A percentile compares a stretch with the other conserved stretches of the same genome.
phyloP scores from a whole-genome alignment of 176 grass and related monocot species.

The Zea mays region DNA sequence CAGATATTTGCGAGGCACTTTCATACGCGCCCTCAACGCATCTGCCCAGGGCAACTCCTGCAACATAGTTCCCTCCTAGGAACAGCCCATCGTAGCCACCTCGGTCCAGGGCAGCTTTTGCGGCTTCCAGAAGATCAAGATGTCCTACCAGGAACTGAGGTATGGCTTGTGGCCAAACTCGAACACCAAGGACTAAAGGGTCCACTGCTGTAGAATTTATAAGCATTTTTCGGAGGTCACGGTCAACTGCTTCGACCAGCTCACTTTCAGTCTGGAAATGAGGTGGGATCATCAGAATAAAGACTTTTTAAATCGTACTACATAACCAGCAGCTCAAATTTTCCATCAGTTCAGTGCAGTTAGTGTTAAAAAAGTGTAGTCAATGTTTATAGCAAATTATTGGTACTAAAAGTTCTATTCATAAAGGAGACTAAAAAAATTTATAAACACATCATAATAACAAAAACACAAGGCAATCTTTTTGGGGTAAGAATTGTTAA shows the following conservation, averaged over 20 bases:
- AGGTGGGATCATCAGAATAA: constrained; percentile 8
- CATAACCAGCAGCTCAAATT: constrained; percentile 1
- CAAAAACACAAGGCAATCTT: constrained; percentile 1
- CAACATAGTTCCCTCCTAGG: constrained; percentile 87
- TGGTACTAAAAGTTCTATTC: neutral
- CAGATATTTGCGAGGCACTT: constrained; percentile 59
- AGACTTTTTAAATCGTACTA: neutral
- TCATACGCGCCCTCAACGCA: constrained; percentile 84
- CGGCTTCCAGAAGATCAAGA: constrained; percentile 71
- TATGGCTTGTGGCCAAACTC: constrained; percentile 90
- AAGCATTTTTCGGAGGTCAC: constrained; percentile 85
- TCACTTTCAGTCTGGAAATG: constrained; percentile 65
- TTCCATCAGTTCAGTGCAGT: neutral
- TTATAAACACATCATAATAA: neutral
- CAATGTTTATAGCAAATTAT: neutral
- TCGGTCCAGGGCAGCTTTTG: constrained; percentile 51
- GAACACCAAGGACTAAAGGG: constrained; percentile 65
- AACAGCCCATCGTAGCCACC: constrained; percentile 60
- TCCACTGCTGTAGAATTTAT: constrained; percentile 69
- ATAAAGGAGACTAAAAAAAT: constrained; percentile 4
- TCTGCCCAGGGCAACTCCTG: constrained; percentile 83
- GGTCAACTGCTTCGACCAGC: constrained; percentile 81
- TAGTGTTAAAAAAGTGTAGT: constrained; percentile 4
- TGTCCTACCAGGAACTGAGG: constrained; percentile 89
- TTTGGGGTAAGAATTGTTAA: constrained; percentile 26